Conservation (phyloP, 169 alveolate species). For the Plasmodium billcollinsi region DNA sequence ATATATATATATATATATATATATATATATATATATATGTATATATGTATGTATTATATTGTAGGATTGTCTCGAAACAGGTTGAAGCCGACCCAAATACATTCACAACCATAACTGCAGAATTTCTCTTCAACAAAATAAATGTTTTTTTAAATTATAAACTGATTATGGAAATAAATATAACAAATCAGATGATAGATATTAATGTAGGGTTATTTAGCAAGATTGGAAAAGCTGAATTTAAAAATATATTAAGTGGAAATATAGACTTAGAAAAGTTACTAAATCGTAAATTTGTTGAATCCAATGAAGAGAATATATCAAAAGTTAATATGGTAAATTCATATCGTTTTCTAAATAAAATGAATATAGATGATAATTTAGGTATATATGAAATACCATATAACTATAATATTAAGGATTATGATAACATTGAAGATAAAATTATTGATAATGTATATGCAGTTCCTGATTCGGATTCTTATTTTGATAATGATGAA, state of each 20-base stretch:
- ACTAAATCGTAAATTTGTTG: constrained; percentile 10
- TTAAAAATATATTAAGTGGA: constrained; percentile 63
- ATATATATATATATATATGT: not conserved
- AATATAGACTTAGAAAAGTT: constrained; percentile 28
- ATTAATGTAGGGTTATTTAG: constrained; percentile 42
- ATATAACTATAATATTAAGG: constrained; percentile 8
- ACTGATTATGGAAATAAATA: constrained; percentile 34
- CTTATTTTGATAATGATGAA: constrained; percentile 27
- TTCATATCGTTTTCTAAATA: constrained; percentile 64
- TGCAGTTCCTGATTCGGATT: constrained; percentile 65
- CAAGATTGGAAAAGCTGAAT: constrained; percentile 40
- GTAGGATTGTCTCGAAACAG: constrained; percentile 37
- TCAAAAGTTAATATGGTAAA: constrained; percentile 7
- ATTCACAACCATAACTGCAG: constrained; percentile 34
- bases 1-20: not conserved
- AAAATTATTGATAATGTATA: constrained; percentile 24
- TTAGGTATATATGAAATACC: constrained; percentile 65
- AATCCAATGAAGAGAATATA: constrained; percentile 21
- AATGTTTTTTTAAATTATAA: constrained; percentile 58
- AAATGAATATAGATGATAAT: constrained; percentile 45
- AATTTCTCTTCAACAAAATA: constrained; percentile 24
- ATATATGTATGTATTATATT: not conserved
- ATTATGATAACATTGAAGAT: constrained; percentile 18
- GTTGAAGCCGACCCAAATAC: constrained; percentile 11
- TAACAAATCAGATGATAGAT: constrained; percentile 1